These are phyloP conservation scores for Brassica rapa DNA, from an alignment of 345 rosid species.

Conservation along the genomic window DNA sequence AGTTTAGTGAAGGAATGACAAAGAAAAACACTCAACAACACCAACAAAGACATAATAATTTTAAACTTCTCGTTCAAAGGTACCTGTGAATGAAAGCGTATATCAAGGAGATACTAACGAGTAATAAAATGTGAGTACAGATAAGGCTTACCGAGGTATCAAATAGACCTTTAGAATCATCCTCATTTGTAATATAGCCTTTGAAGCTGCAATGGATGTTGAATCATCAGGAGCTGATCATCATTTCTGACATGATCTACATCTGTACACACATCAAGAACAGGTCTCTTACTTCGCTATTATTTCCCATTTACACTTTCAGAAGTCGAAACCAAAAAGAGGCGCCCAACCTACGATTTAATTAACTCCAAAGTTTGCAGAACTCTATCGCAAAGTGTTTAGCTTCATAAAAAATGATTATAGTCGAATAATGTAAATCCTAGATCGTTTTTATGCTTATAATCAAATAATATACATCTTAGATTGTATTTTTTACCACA, in stretches of 20 bases:
- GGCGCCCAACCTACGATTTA: neutral
- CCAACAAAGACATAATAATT: slow-evolving; percentile 23
- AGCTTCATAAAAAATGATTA: slow-evolving; percentile 12
- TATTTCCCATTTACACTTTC: neutral
- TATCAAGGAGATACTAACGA: neutral
- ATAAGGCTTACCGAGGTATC: slow-evolving; percentile 61
- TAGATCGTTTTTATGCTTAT: neutral
- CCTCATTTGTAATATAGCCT: slow-evolving; percentile 61
- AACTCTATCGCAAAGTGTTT: slow-evolving; percentile 19
- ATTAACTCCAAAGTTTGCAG: neutral
- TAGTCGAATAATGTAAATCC: neutral
- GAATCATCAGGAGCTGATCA: slow-evolving; percentile 76
- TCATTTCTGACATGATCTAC: slow-evolving; percentile 56
- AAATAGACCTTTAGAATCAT: slow-evolving; percentile 60
- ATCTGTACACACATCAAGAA: slow-evolving; percentile 51
- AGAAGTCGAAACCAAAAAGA: slow-evolving; percentile 9
- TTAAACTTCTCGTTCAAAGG: neutral
- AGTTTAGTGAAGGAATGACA: slow-evolving; percentile 35
- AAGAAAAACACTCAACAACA: slow-evolving; percentile 28
- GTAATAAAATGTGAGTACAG: neutral
- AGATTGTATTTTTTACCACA: neutral
- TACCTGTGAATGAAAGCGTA: neutral
- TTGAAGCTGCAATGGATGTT: slow-evolving; percentile 54
- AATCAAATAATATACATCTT: neutral
- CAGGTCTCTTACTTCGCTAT: slow-evolving; percentile 7